Percentiles rank a stretch among this genome's conserved stretches.
Evolutionary conservation across 768 basidiomycete genomes (phyloP).

Genomic region (Ramaria rubella): DNA sequence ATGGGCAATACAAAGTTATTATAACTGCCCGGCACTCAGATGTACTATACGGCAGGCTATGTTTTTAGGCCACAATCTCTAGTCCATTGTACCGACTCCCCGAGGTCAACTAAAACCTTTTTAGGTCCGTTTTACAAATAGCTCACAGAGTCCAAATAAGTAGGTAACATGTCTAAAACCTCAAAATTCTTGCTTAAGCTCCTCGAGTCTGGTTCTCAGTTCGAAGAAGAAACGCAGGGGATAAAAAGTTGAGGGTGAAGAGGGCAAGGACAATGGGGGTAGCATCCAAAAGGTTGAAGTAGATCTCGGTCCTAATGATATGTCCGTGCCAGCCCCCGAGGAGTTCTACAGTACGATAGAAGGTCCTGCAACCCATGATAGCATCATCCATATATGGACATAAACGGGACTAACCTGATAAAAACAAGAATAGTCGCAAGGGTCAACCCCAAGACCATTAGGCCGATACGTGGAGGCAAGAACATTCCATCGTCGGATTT

Average conservation of each 20-base stretch:
- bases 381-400: too few relatives aligned
- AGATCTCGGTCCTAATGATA: background rate
- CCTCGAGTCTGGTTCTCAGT: too few relatives aligned
- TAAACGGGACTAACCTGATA: slow-evolving; percentile 35
- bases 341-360: slow-evolving; percentile 6
- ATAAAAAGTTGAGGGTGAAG: slow-evolving; percentile 38
- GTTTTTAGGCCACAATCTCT: too few relatives aligned
- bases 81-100: too few relatives aligned
- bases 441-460: slow-evolving; percentile 19
- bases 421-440: slow-evolving; percentile 36
- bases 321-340: background rate
- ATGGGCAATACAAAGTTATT: too few relatives aligned
- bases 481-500: background rate
- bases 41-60: too few relatives aligned
- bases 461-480: slow-evolving; percentile 11
- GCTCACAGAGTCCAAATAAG: too few relatives aligned
- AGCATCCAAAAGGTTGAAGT: slow-evolving; percentile 36
- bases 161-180: too few relatives aligned
- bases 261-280: slow-evolving; percentile 42
- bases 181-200: too few relatives aligned
- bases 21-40: too few relatives aligned
- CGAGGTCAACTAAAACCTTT: too few relatives aligned
- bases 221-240: slow-evolving; percentile 36
- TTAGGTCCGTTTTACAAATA: too few relatives aligned
- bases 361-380: background rate